These are phyloP conservation scores for Talaromyces ruber DNA, from an alignment of 495 filamentous ascomycete species.

Conservation along the genomic window DNA sequence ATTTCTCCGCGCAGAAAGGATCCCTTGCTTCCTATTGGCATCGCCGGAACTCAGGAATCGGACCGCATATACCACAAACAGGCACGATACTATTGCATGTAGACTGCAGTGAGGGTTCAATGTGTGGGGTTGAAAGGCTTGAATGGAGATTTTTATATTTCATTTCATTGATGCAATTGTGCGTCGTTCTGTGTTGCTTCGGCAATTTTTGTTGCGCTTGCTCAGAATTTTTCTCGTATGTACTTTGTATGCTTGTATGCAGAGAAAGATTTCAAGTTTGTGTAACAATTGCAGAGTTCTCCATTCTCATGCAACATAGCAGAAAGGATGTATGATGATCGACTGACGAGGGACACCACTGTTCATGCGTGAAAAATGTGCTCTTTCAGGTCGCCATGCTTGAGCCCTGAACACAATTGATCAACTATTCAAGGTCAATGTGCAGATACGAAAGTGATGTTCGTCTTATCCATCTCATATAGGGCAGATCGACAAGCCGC, in stretches of 20 bases:
- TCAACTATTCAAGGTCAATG: neutral
- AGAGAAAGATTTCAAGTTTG: neutral
- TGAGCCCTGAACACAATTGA: neutral
- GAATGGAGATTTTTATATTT: neutral
- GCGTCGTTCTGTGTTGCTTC: neutral
- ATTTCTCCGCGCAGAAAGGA: neutral
- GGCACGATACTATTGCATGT: neutral
- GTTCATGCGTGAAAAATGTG: too few species aligned
- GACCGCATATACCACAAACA: neutral
- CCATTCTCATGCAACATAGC: neutral
- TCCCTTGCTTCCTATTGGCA: neutral
- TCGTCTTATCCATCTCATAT: neutral
- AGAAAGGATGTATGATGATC: neutral
- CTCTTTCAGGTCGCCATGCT: neutral
- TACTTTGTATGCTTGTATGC: too few species aligned
- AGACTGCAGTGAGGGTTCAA: neutral
- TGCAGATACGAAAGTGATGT: constrained; percentile 1
- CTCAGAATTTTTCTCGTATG: neutral
- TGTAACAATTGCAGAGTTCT: neutral
- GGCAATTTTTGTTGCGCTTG: neutral
- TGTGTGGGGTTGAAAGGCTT: neutral
- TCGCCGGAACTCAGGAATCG: neutral
- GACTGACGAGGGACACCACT: neutral
- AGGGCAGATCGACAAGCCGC: neutral
- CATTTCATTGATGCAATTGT: neutral